Conservation (phyloP, 352 stramenopile genomes). For the Globisporangium middletonii region DNA sequence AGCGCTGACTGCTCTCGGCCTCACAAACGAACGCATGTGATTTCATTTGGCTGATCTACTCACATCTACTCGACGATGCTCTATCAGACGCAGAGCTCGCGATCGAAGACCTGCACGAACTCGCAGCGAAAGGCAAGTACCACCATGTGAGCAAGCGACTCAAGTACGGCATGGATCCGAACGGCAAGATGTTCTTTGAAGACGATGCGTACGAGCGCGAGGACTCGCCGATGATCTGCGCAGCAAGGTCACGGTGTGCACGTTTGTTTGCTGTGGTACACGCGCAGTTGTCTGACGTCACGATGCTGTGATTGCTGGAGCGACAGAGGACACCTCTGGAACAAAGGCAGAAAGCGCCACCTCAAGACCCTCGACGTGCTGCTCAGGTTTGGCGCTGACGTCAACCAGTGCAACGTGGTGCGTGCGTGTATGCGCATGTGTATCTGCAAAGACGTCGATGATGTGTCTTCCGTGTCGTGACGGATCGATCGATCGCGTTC, state of each 20-base stretch:
- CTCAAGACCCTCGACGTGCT: conserved; percentile 52
- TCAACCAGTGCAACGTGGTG: conserved; percentile 51
- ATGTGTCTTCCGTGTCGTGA: not conserved
- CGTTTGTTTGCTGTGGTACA: not conserved
- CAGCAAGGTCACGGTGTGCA: conserved; percentile 27
- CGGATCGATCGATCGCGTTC: not conserved
- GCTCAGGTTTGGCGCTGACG: conserved; percentile 40
- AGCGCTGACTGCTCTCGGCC: too few relatives aligned
- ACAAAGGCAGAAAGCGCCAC: conserved; percentile 42
- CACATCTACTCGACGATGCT: not conserved
- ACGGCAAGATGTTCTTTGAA: conserved; percentile 27
- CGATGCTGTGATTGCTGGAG: not conserved
- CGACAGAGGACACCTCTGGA: conserved; percentile 28
- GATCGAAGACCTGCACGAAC: conserved; percentile 39
- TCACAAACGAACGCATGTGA: not conserved
- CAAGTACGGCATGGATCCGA: conserved; percentile 58
- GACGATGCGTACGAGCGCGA: conserved; percentile 43
- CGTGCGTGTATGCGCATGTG: not conserved
- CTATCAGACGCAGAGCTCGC: conserved; percentile 39
- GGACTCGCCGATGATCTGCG: conserved; percentile 57
- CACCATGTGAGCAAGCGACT: conserved; percentile 36
- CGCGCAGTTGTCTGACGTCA: not conserved
- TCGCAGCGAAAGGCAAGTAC: conserved; percentile 38
- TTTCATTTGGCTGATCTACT: not conserved
- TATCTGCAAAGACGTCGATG: not conserved